Evolutionary conservation across 1,284 basidiomycete genomes (phyloP).

Genomic region (Moesziomyces aphidis): DNA sequence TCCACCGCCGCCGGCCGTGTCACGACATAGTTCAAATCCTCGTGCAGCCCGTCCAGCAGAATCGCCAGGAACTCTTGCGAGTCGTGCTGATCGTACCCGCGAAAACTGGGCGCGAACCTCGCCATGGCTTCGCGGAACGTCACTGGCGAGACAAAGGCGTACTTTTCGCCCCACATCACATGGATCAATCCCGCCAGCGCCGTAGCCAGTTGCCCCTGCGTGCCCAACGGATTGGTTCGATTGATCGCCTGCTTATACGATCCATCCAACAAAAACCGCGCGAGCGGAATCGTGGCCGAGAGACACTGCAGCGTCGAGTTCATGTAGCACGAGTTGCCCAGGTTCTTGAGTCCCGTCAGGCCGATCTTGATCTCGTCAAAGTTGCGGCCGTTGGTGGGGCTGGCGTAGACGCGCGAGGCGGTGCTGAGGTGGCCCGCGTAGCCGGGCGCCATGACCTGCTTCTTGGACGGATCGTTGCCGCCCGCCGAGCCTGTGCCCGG

Average conservation of each 20-base stretch:
- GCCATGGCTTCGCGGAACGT: slow-evolving; percentile 80
- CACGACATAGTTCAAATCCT: slow-evolving; percentile 56
- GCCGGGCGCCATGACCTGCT: slow-evolving; percentile 39
- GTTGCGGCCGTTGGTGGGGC: slow-evolving; percentile 25
- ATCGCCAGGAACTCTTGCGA: slow-evolving; percentile 58
- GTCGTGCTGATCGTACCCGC: slow-evolving; percentile 62
- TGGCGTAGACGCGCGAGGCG: slow-evolving; percentile 34
- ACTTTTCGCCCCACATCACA: slow-evolving; percentile 88
- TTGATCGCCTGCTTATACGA: slow-evolving; percentile 90
- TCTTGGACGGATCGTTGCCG: slow-evolving; percentile 42
- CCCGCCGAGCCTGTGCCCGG: slow-evolving; percentile 33
- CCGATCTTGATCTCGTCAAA: slow-evolving; percentile 60
- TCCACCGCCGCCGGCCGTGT: slow-evolving; percentile 55
- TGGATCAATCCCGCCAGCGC: slow-evolving; percentile 86
- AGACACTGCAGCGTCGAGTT: slow-evolving; percentile 67
- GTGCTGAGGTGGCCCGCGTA: slow-evolving; percentile 41
- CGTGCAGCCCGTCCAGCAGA: slow-evolving; percentile 55
- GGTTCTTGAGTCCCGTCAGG: slow-evolving; percentile 64
- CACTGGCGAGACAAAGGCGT: slow-evolving; percentile 84
- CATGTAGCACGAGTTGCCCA: slow-evolving; percentile 68
- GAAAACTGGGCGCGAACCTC: slow-evolving; percentile 61
- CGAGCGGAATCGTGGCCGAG: slow-evolving; percentile 61
- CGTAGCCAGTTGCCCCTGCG: slow-evolving; percentile 83
- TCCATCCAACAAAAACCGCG: slow-evolving; percentile 70
- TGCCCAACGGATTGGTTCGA: slow-evolving; percentile 85